Evolutionary conservation across 2,329 filamentous ascomycete genomes (phyloP), one percentile per base, ranked within the genome.

Genomic region (Ramularia collo-cygni): DNA sequence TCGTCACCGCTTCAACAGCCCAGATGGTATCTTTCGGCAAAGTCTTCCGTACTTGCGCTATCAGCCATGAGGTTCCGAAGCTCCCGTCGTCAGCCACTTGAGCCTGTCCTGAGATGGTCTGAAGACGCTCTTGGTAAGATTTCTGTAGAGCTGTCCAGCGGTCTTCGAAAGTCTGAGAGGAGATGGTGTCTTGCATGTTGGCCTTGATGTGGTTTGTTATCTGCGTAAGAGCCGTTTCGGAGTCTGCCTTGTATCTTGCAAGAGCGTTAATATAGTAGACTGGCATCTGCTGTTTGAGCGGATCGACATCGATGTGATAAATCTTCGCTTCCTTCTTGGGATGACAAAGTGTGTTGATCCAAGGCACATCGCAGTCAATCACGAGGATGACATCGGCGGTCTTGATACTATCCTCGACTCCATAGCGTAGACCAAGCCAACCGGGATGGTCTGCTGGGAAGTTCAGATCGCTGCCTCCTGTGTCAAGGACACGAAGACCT

Each of bases 281-380:
- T 0, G 73, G 71, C 64, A 77, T 76, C 47, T 76, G 70, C 46
- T 76, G 71, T 45, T 84, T 84, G 15, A 84, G 63, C 1, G 80
- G 78, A 47, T 84, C 81, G 26, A 76, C 68, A 50, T 84, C 81
- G 35, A 84, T 67, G 51, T 84, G 80, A 42, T 76, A 72, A 47
- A 84, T 75, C 43, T 70, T 76, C 2, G 78, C 73, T 5, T 67
- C 63, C 1, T 66, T 60, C 3, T 66, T 70, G 0, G 80, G 80
- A 32, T 72, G 71, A 63, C 75, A 80, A 45, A 79, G 77, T 0
- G 86, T 92, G n/a, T 82, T 80, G 40, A 95, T 88, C 87, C 88
- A 95, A 0, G 89, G 89, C 0, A 95, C 87, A 57, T 95, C 89
- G 48, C 87, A 93, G 62, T 95, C 84, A 16, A 94, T 58, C 2